Evolutionary conservation across 1,139 yeast genomes (phyloP).

Genomic region (Candida neerlandica): DNA sequence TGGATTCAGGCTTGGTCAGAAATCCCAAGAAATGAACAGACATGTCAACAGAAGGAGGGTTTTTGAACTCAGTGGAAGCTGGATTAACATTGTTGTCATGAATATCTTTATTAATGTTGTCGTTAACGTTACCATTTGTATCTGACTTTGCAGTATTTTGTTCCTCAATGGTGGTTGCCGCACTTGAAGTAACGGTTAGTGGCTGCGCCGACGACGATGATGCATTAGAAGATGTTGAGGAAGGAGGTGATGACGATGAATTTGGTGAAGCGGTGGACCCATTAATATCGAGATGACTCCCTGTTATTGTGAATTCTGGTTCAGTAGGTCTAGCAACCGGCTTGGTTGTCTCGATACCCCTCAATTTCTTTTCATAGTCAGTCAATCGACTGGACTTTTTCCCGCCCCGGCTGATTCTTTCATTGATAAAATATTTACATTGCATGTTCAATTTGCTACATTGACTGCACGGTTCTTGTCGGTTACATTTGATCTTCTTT

Average conservation of each 20-base stretch:
- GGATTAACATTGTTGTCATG: not conserved
- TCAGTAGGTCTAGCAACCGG: not conserved
- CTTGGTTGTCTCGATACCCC: slow-evolving; percentile 11
- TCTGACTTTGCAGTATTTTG: not conserved
- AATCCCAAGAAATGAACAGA: slow-evolving; percentile 3
- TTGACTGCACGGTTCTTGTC: slow-evolving; percentile 53
- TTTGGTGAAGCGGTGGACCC: not conserved
- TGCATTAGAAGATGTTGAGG: too few species aligned
- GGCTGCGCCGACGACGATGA: not conserved
- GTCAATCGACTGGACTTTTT: slow-evolving; percentile 27
- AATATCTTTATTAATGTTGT: not conserved
- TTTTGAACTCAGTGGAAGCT: slow-evolving; percentile 4
- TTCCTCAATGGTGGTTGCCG: slow-evolving; percentile 6
- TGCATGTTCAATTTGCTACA: slow-evolving; percentile 46
- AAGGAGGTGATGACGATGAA: not conserved
- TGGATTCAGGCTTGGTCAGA: not conserved
- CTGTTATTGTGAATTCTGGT: not conserved
- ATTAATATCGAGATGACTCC: not conserved
- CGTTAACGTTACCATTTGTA: not conserved
- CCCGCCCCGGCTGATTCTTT: slow-evolving; percentile 54
- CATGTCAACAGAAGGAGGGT: slow-evolving; percentile 3
- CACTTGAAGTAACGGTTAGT: slow-evolving; percentile 1
- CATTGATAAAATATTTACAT: slow-evolving; percentile 60
- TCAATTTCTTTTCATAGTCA: slow-evolving; percentile 12
- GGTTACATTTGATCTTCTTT: slow-evolving; percentile 59